Conservation (phyloP, 2,329 filamentous ascomycete genomes). For the Byssothecium circinans region DNA sequence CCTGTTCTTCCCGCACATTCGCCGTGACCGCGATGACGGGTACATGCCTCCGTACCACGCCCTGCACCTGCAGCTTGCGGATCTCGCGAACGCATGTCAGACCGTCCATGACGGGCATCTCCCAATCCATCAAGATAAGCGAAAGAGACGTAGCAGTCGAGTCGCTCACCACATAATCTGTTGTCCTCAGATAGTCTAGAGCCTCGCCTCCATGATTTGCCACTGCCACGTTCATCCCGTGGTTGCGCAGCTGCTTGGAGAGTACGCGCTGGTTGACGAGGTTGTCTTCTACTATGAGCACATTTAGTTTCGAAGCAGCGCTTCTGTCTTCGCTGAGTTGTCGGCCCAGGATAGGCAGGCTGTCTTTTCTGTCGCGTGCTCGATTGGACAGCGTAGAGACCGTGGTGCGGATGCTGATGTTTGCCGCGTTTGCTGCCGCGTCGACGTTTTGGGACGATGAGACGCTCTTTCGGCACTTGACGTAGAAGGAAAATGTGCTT, state of each 20-base stretch:
- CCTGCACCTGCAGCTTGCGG: constrained; percentile 24
- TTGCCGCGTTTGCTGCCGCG: neutral
- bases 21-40: constrained; percentile 41
- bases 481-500: constrained; percentile 39
- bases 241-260: constrained; percentile 42
- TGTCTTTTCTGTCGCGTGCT: constrained; percentile 7
- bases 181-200: constrained; percentile 40
- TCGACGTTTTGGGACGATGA: constrained; percentile 5
- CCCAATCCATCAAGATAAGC: constrained; percentile 39
- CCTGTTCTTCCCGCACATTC: constrained; percentile 38
- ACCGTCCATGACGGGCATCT: constrained; percentile 41
- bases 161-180: too few species aligned
- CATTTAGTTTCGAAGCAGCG: constrained; percentile 18
- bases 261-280: constrained; percentile 47
- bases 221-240: constrained; percentile 41
- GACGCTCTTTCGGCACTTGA: constrained; percentile 22
- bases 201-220: constrained; percentile 45
- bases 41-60: constrained; percentile 21
- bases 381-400: constrained; percentile 5
- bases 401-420: constrained; percentile 4
- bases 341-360: constrained; percentile 5
- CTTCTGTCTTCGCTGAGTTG: constrained; percentile 6
- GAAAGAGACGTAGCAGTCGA: too few species aligned
- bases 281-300: constrained; percentile 45
- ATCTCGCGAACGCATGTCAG: constrained; percentile 31